Evolutionary conservation across 1,139 yeast genomes (phyloP).

Genomic region (Arxiozyma telluris): DNA sequence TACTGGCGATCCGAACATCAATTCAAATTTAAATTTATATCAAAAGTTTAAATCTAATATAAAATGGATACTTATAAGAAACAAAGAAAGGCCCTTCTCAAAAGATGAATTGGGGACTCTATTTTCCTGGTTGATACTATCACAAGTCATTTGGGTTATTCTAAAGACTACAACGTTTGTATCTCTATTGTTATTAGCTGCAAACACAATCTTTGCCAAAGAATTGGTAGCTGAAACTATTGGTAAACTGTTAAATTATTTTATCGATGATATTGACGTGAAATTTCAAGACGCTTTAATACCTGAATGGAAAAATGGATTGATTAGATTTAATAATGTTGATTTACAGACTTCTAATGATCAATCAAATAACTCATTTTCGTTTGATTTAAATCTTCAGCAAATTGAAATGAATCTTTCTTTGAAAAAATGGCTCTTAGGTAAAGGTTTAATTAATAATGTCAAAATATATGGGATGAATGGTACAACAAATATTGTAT

Average conservation of each 20-base stretch:
- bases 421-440: conserved; percentile 60
- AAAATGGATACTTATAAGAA: conserved; percentile 50
- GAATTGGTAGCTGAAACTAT: conserved; percentile 33
- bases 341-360: conserved; percentile 29
- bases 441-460: conserved; percentile 56
- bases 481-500: conserved; percentile 34
- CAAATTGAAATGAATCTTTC: conserved; percentile 51
- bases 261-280: conserved; percentile 34
- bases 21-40: not conserved
- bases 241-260: conserved; percentile 29
- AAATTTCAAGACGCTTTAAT: conserved; percentile 38
- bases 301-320: conserved; percentile 47
- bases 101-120: conserved; percentile 50
- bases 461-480: conserved; percentile 53
- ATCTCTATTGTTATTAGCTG: conserved; percentile 42
- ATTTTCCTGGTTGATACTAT: conserved; percentile 34
- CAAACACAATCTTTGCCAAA: conserved; percentile 36
- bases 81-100: conserved; percentile 37
- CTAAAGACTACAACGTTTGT: conserved; percentile 60
- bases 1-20: not conserved
- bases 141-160: conserved; percentile 39
- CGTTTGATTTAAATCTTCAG: conserved; percentile 39
- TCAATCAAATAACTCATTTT: conserved; percentile 11
- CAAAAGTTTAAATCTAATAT: conserved; percentile 40
- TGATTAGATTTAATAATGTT: conserved; percentile 50